Percentiles rank a stretch among this genome's conserved stretches.
Evolutionary conservation across 352 stramenopile genomes (phyloP).

Genomic region (Pythium phragmitis): DNA sequence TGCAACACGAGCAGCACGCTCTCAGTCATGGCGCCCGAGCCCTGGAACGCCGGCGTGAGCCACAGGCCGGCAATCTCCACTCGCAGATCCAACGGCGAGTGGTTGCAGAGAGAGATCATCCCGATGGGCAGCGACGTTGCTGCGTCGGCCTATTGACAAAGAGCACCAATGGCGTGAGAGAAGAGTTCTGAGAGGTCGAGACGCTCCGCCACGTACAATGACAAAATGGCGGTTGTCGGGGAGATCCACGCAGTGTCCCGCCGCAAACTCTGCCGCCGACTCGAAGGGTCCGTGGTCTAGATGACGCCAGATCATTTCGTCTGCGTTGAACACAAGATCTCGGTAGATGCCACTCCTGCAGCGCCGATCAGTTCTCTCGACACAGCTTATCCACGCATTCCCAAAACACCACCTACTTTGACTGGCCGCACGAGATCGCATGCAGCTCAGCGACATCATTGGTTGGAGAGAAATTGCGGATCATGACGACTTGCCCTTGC

Average conservation of each 20-base stretch:
- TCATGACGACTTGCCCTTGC: slow-evolving; percentile 35
- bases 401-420: slow-evolving; percentile 23
- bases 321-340: slow-evolving; percentile 56
- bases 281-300: slow-evolving; percentile 62
- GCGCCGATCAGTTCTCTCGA: neutral
- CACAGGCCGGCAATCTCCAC: slow-evolving; percentile 80
- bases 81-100: slow-evolving; percentile 79
- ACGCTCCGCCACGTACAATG: slow-evolving; percentile 28
- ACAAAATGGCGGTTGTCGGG: slow-evolving; percentile 58
- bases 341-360: slow-evolving; percentile 58
- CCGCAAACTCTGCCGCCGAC: slow-evolving; percentile 34
- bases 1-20: slow-evolving; percentile 68
- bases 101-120: slow-evolving; percentile 70
- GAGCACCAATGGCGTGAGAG: neutral
- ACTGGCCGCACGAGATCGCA: slow-evolving; percentile 47
- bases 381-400: too few relatives aligned
- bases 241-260: slow-evolving; percentile 35
- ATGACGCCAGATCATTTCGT: slow-evolving; percentile 82
- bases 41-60: slow-evolving; percentile 79
- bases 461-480: slow-evolving; percentile 43
- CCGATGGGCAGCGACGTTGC: slow-evolving; percentile 57
- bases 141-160: slow-evolving; percentile 40
- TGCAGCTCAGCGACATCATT: slow-evolving; percentile 41
- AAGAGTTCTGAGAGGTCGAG: neutral
- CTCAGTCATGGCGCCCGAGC: slow-evolving; percentile 45